Evolutionary conservation across 78 protist species (phyloP), one percentile per base, ranked within the genome.

Genomic region (Guillardia theta): DNA sequence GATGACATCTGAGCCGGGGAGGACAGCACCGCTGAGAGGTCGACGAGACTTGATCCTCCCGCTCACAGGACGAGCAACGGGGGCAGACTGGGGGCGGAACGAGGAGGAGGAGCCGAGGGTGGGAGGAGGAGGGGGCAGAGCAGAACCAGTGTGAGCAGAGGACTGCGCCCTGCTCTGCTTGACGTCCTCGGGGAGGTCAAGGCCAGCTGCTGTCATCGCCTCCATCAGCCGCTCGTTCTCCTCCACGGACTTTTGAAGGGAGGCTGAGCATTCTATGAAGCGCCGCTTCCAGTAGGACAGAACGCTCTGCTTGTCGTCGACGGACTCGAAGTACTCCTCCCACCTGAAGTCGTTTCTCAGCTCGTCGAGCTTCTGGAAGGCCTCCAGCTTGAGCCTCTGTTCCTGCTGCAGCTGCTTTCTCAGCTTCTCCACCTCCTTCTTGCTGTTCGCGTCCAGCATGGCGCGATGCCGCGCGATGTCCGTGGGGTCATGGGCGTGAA

Each of bases 311-410:
- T 70, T 70, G 6, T 70, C 83, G 83, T 70, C 83, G 33, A 43
- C 36, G 6, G 83, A 12, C 83, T 70, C 83, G 83, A 70, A 70
- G 83, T 70, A 70, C 41, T 70, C 83, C 41, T 70, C 83, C 83
- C 83, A 70, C 83, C 44, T 78, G 48, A 78, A 78, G 24, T 78
- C 90, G 48, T 78, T 78, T 22, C 90, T 46, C 45, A 78, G 90
- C 53, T 46, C 90, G 48, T 78, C 90, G 44, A 78, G 90, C 8
- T 78, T 78, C 48, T 78, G 90, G 12, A 78, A 78, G 0, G 90
- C 90, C 90, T 78, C 48, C 43, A 78, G 90, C 90, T 43, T 77
- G 37, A 77, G 88, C 88, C 88, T 36, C 41, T 70, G 83, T 43
- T 70, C 83, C 46, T 43, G 46, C n/a, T 12, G 36, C 46, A 70